Percentiles rank a stretch among this genome's conserved stretches.
Evolutionary conservation across 176 grass and related monocot genomes (phyloP).

Genomic region (Secale cereale): DNA sequence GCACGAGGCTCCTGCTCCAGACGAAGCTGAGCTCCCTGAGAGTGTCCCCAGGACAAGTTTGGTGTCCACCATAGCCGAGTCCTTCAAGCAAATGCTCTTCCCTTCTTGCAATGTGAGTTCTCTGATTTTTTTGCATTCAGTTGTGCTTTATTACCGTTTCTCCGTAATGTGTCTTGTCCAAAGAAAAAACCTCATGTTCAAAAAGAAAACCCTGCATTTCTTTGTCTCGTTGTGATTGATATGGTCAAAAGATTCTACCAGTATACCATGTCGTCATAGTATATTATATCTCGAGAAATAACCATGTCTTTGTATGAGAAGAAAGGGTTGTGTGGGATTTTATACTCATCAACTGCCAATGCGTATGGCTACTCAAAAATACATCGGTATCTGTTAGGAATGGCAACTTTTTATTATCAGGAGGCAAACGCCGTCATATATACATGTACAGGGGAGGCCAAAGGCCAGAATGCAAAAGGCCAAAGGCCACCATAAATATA

Average conservation of each 20-base stretch:
- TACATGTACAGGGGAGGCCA: no score
- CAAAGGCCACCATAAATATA: no score
- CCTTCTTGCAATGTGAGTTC: slow-evolving; percentile 52
- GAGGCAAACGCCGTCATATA: no score
- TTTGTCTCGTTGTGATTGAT: not conserved
- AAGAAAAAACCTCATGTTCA: not conserved
- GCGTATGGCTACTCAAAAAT: not conserved
- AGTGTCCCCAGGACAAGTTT: slow-evolving; percentile 13
- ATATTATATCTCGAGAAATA: not conserved
- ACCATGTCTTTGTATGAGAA: not conserved
- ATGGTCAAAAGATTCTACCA: not conserved
- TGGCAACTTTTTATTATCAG: no score
- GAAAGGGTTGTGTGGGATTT: not conserved
- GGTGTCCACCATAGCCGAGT: slow-evolving; percentile 28
- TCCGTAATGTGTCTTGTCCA: not conserved
- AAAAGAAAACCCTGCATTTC: not conserved
- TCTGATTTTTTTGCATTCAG: not conserved
- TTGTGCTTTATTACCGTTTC: not conserved
- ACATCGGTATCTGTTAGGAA: not conserved
- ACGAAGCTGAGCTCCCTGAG: slow-evolving; percentile 31
- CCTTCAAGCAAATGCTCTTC: slow-evolving; percentile 62
- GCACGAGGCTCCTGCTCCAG: slow-evolving; percentile 27
- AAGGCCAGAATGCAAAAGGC: no score
- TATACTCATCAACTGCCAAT: not conserved
- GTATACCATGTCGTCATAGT: not conserved